phyloP scores from a whole-genome alignment of 129 eudicot genomes.

The Flaveria robusta region DNA sequence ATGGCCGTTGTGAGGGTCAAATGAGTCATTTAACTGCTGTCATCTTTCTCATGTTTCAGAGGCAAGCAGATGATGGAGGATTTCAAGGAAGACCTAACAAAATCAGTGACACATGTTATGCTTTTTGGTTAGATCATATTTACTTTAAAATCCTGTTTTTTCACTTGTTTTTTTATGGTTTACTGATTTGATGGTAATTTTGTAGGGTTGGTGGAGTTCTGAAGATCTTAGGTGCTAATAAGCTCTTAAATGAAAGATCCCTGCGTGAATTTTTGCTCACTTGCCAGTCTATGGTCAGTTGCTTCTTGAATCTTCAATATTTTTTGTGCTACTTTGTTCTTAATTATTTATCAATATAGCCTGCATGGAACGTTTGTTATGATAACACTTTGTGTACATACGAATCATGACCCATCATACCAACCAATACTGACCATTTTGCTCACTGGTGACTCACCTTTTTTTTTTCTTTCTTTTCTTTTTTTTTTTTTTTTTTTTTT shows the following conservation, averaged over 20 bases:
- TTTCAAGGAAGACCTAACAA: constrained; percentile 97
- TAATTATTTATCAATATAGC: not conserved
- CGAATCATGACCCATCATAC: not conserved
- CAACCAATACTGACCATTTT: not conserved
- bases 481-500: not conserved
- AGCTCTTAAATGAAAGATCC: constrained; percentile 52
- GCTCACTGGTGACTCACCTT: not conserved
- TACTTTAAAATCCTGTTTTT: constrained; percentile 8
- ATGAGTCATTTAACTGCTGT: constrained; percentile 5
- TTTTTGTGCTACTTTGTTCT: not conserved
- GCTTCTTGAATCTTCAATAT: constrained; percentile 12
- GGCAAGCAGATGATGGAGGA: constrained; percentile 92
- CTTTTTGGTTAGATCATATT: constrained; percentile 70
- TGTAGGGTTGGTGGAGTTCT: constrained; percentile 88
- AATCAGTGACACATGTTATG: constrained; percentile 86
- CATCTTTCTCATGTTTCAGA: constrained; percentile 48
- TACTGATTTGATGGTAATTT: constrained; percentile 3
- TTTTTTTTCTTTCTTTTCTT: constrained; percentile 4
- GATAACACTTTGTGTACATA: not conserved
- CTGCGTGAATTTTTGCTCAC: constrained; percentile 68
- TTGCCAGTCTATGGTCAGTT: constrained; percentile 80
- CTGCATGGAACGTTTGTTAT: not conserved
- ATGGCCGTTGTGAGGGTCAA: constrained; percentile 13
- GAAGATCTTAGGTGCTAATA: constrained; percentile 72
- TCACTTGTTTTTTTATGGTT: not conserved